These are phyloP conservation scores for Lippia alba DNA, from an alignment of 305 asterid genomes.

Conservation along the genomic window DNA sequence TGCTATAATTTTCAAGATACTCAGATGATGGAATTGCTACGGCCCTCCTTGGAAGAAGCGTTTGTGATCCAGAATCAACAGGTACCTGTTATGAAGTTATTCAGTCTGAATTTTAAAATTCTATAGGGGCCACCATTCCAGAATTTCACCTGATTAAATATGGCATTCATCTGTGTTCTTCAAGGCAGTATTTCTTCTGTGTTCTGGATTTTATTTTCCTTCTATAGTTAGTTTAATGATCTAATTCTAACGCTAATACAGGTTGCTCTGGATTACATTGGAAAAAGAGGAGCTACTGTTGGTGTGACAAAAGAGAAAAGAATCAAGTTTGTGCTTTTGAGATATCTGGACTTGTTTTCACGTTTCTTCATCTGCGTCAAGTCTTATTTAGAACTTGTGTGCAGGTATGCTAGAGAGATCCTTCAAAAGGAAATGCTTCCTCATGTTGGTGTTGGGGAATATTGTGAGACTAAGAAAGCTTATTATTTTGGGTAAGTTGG, in stretches of 20 bases:
- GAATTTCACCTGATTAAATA: slow-evolving; percentile 2
- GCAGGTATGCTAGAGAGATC: slow-evolving; percentile 93
- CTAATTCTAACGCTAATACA: slow-evolving; percentile 41
- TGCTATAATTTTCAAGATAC: slow-evolving; percentile 94
- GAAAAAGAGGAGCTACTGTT: slow-evolving; percentile 96
- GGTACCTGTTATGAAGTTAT: slow-evolving; percentile 43
- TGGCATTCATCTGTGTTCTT: background rate
- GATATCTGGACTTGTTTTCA: slow-evolving; percentile 22
- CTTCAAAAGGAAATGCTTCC: slow-evolving; percentile 99
- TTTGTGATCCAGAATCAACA: slow-evolving; percentile 95
- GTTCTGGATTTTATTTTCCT: background rate
- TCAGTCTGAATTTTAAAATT: background rate
- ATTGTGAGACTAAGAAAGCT: slow-evolving; percentile 96
- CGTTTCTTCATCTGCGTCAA: slow-evolving; percentile 21
- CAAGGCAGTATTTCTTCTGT: background rate
- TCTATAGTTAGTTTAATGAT: background rate
- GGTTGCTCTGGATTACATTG: slow-evolving; percentile 99
- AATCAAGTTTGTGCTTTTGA: slow-evolving; percentile 68
- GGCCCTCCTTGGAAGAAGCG: slow-evolving; percentile 98
- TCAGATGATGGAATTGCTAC: slow-evolving; percentile 95
- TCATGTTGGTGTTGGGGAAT: slow-evolving; percentile 94
- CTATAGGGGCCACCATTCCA: background rate
- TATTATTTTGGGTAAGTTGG: slow-evolving; percentile 85
- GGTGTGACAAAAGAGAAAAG: slow-evolving; percentile 97
- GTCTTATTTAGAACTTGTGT: slow-evolving; percentile 29